Conservation (phyloP, 2,329 filamentous ascomycete species). For the Daldinia sp. region DNA sequence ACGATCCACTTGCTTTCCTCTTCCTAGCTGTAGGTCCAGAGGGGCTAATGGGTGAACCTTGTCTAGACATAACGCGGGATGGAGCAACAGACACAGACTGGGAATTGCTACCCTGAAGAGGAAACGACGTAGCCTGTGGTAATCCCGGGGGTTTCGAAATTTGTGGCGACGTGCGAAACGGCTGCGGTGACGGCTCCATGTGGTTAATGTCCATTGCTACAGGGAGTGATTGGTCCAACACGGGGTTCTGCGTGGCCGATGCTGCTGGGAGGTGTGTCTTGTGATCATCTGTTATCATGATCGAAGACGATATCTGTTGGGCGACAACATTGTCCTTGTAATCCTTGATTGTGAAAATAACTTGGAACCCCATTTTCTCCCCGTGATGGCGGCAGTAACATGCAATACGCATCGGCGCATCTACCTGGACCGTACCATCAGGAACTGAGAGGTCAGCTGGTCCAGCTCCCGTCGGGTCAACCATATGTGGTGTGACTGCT, state of each 20-base stretch:
- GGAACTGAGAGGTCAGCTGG: constrained; percentile 60
- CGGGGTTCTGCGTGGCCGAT: constrained; percentile 45
- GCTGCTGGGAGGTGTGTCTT: constrained; percentile 77
- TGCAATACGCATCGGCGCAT: constrained; percentile 93
- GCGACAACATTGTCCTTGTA: constrained; percentile 79
- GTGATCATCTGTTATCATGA: constrained; percentile 98
- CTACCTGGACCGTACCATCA: constrained; percentile 78
- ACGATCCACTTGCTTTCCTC: constrained; percentile 79
- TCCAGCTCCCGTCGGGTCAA: constrained; percentile 58
- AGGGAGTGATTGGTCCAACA: constrained; percentile 25
- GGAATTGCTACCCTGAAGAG: constrained; percentile 51
- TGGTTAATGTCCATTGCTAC: constrained; percentile 49
- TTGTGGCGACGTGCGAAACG: constrained; percentile 70
- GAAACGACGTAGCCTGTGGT: constrained; percentile 61
- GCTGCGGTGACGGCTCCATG: constrained; percentile 52
- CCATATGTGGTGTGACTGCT: constrained; percentile 66
- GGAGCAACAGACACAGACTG: constrained; percentile 55
- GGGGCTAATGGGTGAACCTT: constrained; percentile 76
- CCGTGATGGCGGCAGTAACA: constrained; percentile 97
- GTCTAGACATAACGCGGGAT: constrained; percentile 75
- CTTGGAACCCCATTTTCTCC: constrained; percentile 90
- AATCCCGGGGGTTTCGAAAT: constrained; percentile 72
- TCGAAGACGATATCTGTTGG: constrained; percentile 86
- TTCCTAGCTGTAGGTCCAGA: constrained; percentile 79
- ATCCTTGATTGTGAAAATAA: constrained; percentile 96